Evolutionary conservation across 2,329 filamentous ascomycete genomes (phyloP).

Genomic region (Phoma sp.): DNA sequence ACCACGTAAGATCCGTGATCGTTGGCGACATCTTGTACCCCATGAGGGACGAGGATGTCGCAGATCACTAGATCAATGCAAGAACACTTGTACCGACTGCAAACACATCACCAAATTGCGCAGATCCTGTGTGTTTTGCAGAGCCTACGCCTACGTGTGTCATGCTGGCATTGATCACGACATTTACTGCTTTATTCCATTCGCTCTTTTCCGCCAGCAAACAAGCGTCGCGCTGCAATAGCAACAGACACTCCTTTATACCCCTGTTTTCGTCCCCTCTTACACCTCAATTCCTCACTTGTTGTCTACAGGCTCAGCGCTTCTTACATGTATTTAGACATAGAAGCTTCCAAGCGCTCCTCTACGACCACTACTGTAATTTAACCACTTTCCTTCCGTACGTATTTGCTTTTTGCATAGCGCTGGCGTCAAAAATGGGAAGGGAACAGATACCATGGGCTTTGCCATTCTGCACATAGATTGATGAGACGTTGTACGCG

Average conservation of each 20-base stretch:
- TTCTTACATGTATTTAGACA: slow-evolving; percentile 22
- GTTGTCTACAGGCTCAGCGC: slow-evolving; percentile 29
- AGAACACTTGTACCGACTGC: background rate
- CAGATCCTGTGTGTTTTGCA: background rate
- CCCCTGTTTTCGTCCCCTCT: slow-evolving; percentile 10
- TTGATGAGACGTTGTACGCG: slow-evolving; percentile 15
- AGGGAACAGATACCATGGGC: slow-evolving; percentile 22
- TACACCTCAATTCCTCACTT: slow-evolving; percentile 11
- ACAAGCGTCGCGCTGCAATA: slow-evolving; percentile 18
- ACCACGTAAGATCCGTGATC: slow-evolving; percentile 59
- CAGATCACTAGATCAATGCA: slow-evolving; percentile 34
- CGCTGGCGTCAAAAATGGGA: slow-evolving; percentile 31
- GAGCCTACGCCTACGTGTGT: background rate
- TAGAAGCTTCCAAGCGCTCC: slow-evolving; percentile 13
- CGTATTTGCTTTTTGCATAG: slow-evolving; percentile 29
- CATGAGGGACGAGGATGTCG: slow-evolving; percentile 64
- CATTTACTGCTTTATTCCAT: slow-evolving; percentile 4
- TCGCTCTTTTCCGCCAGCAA: slow-evolving; percentile 21
- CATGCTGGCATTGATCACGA: background rate
- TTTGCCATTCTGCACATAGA: slow-evolving; percentile 22
- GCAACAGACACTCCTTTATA: slow-evolving; percentile 30
- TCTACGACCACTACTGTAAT: slow-evolving; percentile 20
- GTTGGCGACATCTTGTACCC: slow-evolving; percentile 63
- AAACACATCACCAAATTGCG: background rate
- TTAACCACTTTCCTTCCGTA: slow-evolving; percentile 17